Conservation (phyloP, 768 basidiomycete genomes). For the Lentinula guzmanii region DNA sequence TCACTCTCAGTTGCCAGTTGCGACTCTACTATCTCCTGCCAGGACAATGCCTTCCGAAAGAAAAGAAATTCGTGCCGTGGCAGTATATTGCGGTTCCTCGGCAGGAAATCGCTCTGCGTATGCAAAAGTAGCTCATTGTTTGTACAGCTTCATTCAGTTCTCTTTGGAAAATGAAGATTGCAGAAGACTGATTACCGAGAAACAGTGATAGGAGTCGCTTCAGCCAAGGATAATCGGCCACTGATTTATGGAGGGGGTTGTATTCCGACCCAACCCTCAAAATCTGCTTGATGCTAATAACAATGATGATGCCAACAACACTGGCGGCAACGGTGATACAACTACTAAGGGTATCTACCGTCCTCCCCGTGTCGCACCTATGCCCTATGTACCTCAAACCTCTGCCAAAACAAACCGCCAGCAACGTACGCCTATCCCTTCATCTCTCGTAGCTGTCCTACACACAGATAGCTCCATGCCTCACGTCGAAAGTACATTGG, state of each 20-base stretch:
- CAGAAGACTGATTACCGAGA: not conserved
- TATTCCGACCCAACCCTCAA: constrained; percentile 86
- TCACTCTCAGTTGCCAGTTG: too few species aligned
- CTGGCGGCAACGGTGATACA: constrained; percentile 10
- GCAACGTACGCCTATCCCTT: too few species aligned
- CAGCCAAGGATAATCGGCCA: constrained; percentile 52
- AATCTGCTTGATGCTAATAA: constrained; percentile 50
- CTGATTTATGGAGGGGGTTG: constrained; percentile 92
- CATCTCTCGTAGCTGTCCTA: too few species aligned
- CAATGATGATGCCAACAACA: constrained; percentile 19
- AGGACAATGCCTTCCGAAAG: not conserved
- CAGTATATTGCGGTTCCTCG: constrained; percentile 83
- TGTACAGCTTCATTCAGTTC: constrained; percentile 16
- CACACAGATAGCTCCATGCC: too few species aligned
- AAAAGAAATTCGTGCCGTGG: constrained; percentile 33
- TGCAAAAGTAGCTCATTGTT: constrained; percentile 63
- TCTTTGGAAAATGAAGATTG: too few species aligned
- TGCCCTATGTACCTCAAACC: too few species aligned
- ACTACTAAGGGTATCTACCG: constrained; percentile 50
- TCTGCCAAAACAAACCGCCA: too few species aligned
- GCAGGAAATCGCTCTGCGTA: constrained; percentile 58
- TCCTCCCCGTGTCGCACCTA: constrained; percentile 83
- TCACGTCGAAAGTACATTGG: too few species aligned
- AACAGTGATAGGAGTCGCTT: constrained; percentile 66
- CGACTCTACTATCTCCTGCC: constrained; percentile 11